phyloP scores from a whole-genome alignment of 495 filamentous ascomycete species.

The Xylaria grammica region DNA sequence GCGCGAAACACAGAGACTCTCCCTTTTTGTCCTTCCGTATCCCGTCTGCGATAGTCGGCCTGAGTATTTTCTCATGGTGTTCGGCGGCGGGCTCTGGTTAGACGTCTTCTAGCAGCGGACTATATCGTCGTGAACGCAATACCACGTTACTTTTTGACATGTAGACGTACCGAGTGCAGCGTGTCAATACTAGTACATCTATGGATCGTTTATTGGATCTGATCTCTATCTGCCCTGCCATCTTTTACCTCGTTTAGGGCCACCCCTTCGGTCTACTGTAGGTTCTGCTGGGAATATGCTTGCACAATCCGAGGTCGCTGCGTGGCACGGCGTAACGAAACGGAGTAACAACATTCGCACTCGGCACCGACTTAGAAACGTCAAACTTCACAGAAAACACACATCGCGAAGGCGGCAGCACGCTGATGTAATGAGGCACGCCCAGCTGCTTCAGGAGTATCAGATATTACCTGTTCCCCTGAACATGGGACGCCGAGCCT shows the following conservation, averaged over 20 bases:
- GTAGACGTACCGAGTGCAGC: not conserved
- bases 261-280: slow-evolving; percentile 12
- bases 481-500: too few relatives aligned
- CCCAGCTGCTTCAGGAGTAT: too few relatives aligned
- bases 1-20: slow-evolving; percentile 2
- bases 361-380: slow-evolving; percentile 6
- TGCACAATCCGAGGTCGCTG: not conserved
- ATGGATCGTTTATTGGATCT: not conserved
- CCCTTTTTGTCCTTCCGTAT: not conserved
- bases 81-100: not conserved
- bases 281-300: slow-evolving; percentile 15
- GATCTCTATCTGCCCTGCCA: not conserved
- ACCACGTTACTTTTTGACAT: not conserved
- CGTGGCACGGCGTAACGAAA: slow-evolving; percentile 3
- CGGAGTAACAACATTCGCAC: too few relatives aligned
- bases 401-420: not conserved
- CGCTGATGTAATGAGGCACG: slow-evolving; percentile 4
- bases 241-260: not conserved
- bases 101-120: not conserved
- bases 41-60: not conserved
- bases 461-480: too few relatives aligned
- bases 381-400: not conserved
- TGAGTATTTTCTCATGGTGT: not conserved
- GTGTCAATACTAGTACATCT: not conserved
- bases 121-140: not conserved